Percentiles rank a stretch among this genome's conserved stretches.
Evolutionary conservation across 768 basidiomycete genomes (phyloP).

Genomic region (Mycena indigotica): DNA sequence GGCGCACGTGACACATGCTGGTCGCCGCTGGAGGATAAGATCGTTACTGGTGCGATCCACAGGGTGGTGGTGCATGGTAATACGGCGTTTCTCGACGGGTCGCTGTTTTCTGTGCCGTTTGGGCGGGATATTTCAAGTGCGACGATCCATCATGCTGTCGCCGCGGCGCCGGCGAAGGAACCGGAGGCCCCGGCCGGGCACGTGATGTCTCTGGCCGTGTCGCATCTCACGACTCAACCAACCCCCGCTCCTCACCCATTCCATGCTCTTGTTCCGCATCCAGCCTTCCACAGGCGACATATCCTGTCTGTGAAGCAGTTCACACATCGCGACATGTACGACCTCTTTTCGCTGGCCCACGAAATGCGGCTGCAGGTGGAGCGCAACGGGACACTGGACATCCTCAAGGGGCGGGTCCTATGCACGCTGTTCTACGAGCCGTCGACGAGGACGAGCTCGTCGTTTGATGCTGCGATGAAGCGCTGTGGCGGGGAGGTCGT

Average conservation of each 20-base stretch:
- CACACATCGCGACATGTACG: conserved; percentile 83
- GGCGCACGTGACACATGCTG: conserved; percentile 54
- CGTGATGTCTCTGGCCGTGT: conserved; percentile 31
- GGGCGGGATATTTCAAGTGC: conserved; percentile 77
- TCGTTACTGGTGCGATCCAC: conserved; percentile 77
- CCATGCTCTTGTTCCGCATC: conserved; percentile 9
- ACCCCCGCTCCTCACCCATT: conserved; percentile 22
- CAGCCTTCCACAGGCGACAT: conserved; percentile 82
- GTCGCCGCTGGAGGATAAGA: conserved; percentile 77
- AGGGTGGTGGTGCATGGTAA: conserved; percentile 89
- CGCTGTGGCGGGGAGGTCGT: conserved; percentile 95
- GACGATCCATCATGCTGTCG: conserved; percentile 44
- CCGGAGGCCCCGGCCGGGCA: conserved; percentile 25
- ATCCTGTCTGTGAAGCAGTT: conserved; percentile 96
- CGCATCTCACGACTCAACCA: conserved; percentile 18
- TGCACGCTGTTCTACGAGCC: conserved; percentile 96
- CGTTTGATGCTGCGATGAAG: conserved; percentile 99
- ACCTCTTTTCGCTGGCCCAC: conserved; percentile 90
- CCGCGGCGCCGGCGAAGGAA: conserved; percentile 31
- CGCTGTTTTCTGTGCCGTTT: conserved; percentile 55
- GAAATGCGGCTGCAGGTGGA: conserved; percentile 98
- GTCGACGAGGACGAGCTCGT: conserved; percentile 91
- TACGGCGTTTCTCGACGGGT: conserved; percentile 88
- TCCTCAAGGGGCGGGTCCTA: conserved; percentile 88
- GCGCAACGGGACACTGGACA: conserved; percentile 82